Evolutionary conservation across 2,329 filamentous ascomycete species (phyloP), one percentile per base, ranked within the genome.

Genomic region (Colletotrichum truncatum): DNA sequence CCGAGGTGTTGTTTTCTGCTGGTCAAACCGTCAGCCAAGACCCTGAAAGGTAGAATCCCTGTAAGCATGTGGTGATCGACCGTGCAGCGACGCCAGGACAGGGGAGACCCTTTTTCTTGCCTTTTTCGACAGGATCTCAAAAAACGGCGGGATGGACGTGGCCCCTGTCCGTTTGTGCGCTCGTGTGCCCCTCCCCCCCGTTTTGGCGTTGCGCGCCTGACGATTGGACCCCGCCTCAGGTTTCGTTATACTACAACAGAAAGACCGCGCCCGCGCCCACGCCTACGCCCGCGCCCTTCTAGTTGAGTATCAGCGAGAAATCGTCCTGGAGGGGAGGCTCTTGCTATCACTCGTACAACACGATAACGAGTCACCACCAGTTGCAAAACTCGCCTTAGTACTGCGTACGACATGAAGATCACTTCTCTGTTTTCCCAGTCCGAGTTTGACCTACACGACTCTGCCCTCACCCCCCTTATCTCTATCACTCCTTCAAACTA

Each of bases 1-100:
- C 5, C 1, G 1, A n/a, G n/a, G n/a, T n/a, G n/a, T n/a, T 9
- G 14, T 26, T n/a, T 6, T n/a, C 25, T 48, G 18, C 6, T 12
- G 4, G 32, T 34, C 46, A 26, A 45, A 52, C 32, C 55, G 34
- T 64, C 57, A 60, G 56, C 55, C 49, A 60, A 54, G 41, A 61
- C 62, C 62, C 25, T 46, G 45, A 46, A 32, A n/a, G 18, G 34
- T 3, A n/a, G 8, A 14, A 64, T 64, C 62, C 62, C 56, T 46
- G 56, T 26, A 48, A 53, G 62, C 62, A 64, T 64, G 62, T 64
- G 62, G 62, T 64, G 62, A 64, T 64, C 62, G 62, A 60, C 62
- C 48, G 39, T 64, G 62, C 62, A 61, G 57, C 48, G 48, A 61
- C 41, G 11, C 4, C 6, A 12, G 25, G 18, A 61, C 56, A 61